phyloP scores from a whole-genome alignment of 148 eudicot species.

The Amaranthus palmeri region DNA sequence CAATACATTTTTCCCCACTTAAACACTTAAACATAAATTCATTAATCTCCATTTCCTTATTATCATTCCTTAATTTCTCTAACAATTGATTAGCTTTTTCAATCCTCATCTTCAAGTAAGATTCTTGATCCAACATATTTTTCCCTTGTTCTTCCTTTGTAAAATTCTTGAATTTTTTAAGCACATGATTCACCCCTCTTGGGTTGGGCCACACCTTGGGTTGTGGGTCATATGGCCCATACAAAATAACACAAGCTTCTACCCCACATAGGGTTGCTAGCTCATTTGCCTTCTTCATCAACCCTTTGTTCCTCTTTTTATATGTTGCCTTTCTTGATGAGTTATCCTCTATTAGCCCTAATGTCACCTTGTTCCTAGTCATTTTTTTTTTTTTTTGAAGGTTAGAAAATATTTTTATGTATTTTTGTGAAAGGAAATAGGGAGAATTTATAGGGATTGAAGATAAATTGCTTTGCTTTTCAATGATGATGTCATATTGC shows the following conservation, averaged over 20 bases:
- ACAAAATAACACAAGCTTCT: constrained; percentile 62
- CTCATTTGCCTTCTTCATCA: constrained; percentile 66
- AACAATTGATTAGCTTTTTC: constrained; percentile 32
- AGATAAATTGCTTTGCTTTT: neutral
- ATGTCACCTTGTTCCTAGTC: constrained; percentile 68
- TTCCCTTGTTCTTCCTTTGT: constrained; percentile 49
- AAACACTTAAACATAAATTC: neutral
- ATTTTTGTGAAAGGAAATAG: neutral
- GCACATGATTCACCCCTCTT: constrained; percentile 33
- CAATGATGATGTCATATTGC: neutral
- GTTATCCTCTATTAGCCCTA: constrained; percentile 53
- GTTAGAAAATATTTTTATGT: neutral
- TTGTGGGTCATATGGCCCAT: constrained; percentile 50
- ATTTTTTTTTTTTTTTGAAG: constrained; percentile 15
- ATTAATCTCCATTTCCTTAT: constrained; percentile 35
- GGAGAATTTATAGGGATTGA: neutral
- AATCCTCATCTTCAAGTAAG: constrained; percentile 39
- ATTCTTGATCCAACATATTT: constrained; percentile 59
- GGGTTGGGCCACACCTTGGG: constrained; percentile 64
- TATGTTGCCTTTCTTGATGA: constrained; percentile 62
- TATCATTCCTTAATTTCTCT: constrained; percentile 39
- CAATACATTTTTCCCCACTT: neutral
- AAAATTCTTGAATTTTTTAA: constrained; percentile 35
- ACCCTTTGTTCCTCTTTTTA: constrained; percentile 75
- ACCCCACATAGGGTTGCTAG: constrained; percentile 63